These are phyloP conservation scores for Neurospora sp. DNA, from an alignment of 495 filamentous ascomycete species.

Conservation along the genomic window DNA sequence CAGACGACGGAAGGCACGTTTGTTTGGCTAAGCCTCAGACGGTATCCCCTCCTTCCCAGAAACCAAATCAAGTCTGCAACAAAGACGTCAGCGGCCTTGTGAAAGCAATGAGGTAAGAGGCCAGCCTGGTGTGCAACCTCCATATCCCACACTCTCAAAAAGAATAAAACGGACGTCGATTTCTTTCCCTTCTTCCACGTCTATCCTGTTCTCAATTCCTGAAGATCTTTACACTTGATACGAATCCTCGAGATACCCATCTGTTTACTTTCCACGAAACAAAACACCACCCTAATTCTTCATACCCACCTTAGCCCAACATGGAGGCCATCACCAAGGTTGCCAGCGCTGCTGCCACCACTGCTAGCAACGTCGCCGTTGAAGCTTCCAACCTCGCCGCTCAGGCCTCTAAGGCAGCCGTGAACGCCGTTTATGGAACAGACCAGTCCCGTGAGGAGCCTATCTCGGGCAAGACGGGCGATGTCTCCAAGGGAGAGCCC, in stretches of 20 bases:
- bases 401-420: conserved; percentile 16
- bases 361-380: background rate
- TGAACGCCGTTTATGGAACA: conserved; percentile 43
- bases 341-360: conserved; percentile 14
- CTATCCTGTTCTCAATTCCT: background rate
- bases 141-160: background rate
- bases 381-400: background rate
- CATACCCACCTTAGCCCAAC: conserved; percentile 1
- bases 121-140: background rate
- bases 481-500: conserved; percentile 45
- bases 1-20: background rate
- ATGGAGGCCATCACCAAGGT: conserved; percentile 49
- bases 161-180: background rate
- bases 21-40: background rate
- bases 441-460: conserved; percentile 35
- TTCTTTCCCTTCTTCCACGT: background rate
- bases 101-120: background rate
- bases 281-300: background rate
- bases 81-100: conserved; percentile 12
- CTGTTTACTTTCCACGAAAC: background rate
- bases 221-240: background rate
- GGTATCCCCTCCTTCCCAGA: background rate
- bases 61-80: conserved; percentile 3
- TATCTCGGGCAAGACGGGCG: conserved; percentile 39
- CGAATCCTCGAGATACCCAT: background rate